Conservation (phyloP, 768 basidiomycete genomes). For the Mrakia blollopis region DNA sequence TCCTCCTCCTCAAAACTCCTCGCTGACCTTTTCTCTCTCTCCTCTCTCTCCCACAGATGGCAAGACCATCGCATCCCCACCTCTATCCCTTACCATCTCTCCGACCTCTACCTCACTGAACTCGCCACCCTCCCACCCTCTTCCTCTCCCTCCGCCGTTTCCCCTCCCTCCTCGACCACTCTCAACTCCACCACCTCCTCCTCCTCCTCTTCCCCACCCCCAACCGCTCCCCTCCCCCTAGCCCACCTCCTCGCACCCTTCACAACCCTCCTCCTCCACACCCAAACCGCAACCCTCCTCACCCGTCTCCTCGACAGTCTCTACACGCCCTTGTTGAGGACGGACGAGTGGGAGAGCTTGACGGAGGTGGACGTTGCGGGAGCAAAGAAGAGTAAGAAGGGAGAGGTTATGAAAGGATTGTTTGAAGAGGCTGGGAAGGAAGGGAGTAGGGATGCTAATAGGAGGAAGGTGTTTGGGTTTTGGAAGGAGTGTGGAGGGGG, state of each 20-base stretch:
- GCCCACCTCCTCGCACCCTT: conserved; percentile 63
- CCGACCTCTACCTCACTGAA: conserved; percentile 86
- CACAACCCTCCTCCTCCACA: conserved; percentile 63
- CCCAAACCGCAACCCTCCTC: conserved; percentile 60
- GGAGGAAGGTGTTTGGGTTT: conserved; percentile 74
- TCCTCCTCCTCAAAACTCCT: too few relatives aligned
- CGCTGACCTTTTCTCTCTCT: background rate
- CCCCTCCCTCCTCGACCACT: conserved; percentile 4
- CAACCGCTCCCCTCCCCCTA: conserved; percentile 50
- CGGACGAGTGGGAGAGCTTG: background rate
- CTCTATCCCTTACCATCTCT: conserved; percentile 75
- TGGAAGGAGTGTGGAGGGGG: conserved; percentile 59
- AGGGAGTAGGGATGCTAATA: conserved; percentile 69
- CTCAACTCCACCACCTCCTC: conserved; percentile 20
- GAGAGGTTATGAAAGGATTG: conserved; percentile 55
- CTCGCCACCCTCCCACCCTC: conserved; percentile 54
- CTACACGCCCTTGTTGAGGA: conserved; percentile 61
- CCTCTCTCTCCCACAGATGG: conserved; percentile 49
- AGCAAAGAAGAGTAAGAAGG: conserved; percentile 47
- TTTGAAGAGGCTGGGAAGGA: conserved; percentile 70
- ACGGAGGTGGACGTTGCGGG: conserved; percentile 16
- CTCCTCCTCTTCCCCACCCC: background rate
- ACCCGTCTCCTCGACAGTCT: conserved; percentile 66
- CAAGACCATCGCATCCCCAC: conserved; percentile 67
- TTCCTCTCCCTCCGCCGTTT: background rate